Conservation (phyloP, 805 yeast species). For the Torulaspora maleeae region DNA sequence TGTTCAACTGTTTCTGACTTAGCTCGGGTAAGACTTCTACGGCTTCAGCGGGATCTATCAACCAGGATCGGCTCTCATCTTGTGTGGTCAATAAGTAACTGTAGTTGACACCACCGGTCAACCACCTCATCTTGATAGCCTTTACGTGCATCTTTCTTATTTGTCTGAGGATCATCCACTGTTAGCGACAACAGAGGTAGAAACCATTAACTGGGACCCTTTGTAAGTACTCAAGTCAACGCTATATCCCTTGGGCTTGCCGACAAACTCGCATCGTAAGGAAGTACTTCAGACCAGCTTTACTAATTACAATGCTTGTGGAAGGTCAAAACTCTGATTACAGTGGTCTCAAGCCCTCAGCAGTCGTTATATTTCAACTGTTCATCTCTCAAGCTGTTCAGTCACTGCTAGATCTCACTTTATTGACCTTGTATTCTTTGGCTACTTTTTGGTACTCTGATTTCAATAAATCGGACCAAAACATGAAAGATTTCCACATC, state of each 20-base stretch:
- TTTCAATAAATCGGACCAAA: too few relatives aligned
- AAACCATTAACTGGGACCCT: neutral
- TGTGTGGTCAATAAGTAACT: conserved; percentile 60
- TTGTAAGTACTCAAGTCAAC: neutral
- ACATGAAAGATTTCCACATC: too few relatives aligned
- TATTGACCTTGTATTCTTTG: too few relatives aligned
- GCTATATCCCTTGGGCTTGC: too few relatives aligned
- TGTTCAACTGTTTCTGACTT: conserved; percentile 38
- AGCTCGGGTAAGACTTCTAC: conserved; percentile 53
- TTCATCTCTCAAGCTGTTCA: too few relatives aligned
- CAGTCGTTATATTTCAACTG: too few relatives aligned
- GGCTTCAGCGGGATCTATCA: conserved; percentile 92
- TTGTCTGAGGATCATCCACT: conserved; percentile 13
- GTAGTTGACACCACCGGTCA: conserved; percentile 79
- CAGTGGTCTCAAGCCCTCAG: too few relatives aligned
- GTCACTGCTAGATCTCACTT: too few relatives aligned
- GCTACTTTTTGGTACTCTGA: too few relatives aligned
- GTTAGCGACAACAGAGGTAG: neutral
- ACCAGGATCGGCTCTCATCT: conserved; percentile 68
- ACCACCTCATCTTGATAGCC: conserved; percentile 92
- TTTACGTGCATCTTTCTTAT: conserved; percentile 70
- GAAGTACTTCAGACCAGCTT: neutral
- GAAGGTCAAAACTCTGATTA: too few relatives aligned
- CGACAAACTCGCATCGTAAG: too few relatives aligned
- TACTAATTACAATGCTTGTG: neutral